Evolutionary conservation across 306 rosid species (phyloP).

Genomic region (Cicer bijugum): DNA sequence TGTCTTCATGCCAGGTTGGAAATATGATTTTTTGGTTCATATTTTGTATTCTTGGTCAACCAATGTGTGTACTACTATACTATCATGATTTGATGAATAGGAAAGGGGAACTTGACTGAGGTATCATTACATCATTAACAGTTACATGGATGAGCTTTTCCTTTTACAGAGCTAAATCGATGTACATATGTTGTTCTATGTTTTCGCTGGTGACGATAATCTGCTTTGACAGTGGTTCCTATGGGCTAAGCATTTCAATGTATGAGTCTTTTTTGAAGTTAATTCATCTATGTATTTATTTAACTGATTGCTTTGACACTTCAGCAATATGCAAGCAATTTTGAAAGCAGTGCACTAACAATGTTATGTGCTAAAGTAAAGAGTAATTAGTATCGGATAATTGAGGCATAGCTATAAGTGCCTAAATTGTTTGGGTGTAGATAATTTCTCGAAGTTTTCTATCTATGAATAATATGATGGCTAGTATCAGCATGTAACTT

Average conservation of each 20-base stretch:
- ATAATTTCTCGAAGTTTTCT: constrained; percentile 11
- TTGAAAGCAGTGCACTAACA: constrained; percentile 34
- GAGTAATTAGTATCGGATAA: constrained; percentile 4
- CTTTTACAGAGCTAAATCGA: constrained; percentile 18
- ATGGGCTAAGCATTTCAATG: constrained; percentile 35
- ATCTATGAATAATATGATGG: constrained; percentile 2
- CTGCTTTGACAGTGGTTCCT: constrained; percentile 22
- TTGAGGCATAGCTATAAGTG: constrained; percentile 20
- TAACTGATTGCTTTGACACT: constrained; percentile 22
- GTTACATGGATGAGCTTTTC: constrained; percentile 24
- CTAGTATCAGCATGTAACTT: neutral
- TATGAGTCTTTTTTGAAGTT: constrained; percentile 8
- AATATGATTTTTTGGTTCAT: constrained; percentile 94
- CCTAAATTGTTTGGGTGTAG: constrained; percentile 11
- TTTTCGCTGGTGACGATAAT: constrained; percentile 30
- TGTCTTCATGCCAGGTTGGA: constrained; percentile 68
- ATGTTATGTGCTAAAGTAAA: neutral
- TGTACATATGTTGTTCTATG: constrained; percentile 45
- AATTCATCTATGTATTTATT: constrained; percentile 31
- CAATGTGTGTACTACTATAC: constrained; percentile 83
- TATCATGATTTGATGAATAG: constrained; percentile 96
- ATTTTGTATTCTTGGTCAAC: constrained; percentile 94
- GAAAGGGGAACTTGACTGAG: constrained; percentile 58
- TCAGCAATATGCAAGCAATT: constrained; percentile 38
- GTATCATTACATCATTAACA: constrained; percentile 5